Base-by-base conservation (phyloP, 148 eudicot genomes). In the Vaccinium darrowii region DNA sequence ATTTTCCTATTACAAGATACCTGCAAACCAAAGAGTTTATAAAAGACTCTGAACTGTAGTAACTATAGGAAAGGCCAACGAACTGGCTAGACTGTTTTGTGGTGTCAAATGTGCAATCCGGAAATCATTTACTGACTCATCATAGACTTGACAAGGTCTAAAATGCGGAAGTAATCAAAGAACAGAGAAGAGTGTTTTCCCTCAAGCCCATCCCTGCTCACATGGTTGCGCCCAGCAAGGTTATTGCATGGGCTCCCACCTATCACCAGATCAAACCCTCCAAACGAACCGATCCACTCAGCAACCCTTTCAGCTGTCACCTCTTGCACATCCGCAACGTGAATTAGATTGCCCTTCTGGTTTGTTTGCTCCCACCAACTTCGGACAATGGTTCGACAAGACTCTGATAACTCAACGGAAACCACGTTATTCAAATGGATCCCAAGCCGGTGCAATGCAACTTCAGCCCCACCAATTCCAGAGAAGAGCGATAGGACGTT, bases 241-340 rank as follows among this genome's bases (percentile, higher is more conserved):
- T 91, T 89, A 69, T 91, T 91, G 75, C 91, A 89, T 0, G 91
- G 93, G 81, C 93, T 89, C 27, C 92, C 93, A 56, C 93, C 93
- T 23, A 89, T 87, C 47, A 91, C 89, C 0, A 91, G 85, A 85
- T 91, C 88, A 52, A 91, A 91, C 14, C 91, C 88, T 5, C 81
- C 88, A 75, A 85, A 85, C 16, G 57, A 36, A 8, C 56, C 7
- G 0, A 89, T 52, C 87, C 86, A 84, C 10, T 52, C 1, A 3
- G 67, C 82, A 1, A 91, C 3, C 51, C 23, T 10, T n/a, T 67
- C 16, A 47, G 57, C 19, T 9, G 79, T 72, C 39, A 91, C 86
- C 16, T 81, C 57, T 50, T 86, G 62, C 56, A 91, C 88, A 79
- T 88, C 87, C 1, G 76, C 51, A 23, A 89, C 14, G 65, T 89